Percentiles rank a stretch among this genome's conserved stretches.
Conservation (phyloP, 768 basidiomycete genomes). For the Mycena albidolilacea region DNA sequence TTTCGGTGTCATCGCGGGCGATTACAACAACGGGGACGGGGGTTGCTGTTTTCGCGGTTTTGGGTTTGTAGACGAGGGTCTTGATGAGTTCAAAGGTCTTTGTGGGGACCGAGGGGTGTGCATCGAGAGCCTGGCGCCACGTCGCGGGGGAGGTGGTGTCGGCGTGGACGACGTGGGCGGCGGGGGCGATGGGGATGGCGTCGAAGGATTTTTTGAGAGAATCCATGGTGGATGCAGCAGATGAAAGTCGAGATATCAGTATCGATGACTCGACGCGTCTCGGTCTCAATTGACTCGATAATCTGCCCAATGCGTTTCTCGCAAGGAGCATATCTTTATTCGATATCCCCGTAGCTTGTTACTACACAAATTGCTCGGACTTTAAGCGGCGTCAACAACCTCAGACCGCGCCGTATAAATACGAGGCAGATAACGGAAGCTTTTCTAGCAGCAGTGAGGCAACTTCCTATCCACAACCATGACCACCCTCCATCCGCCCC, state of each 20-base stretch:
- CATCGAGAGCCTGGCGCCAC: slow-evolving; percentile 83
- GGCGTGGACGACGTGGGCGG: slow-evolving; percentile 68
- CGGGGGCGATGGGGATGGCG: slow-evolving; percentile 69
- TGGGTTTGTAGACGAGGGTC: slow-evolving; percentile 95
- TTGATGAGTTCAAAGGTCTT: slow-evolving; percentile 81
- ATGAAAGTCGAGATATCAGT: slow-evolving; percentile 36
- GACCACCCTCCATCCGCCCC: slow-evolving; percentile 39
- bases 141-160: slow-evolving; percentile 77
- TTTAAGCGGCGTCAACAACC: slow-evolving; percentile 16
- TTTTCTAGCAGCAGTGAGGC: background rate
- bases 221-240: slow-evolving; percentile 51
- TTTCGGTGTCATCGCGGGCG: slow-evolving; percentile 88
- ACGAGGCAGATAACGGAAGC: background rate
- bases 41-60: slow-evolving; percentile 91
- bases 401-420: background rate
- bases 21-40: slow-evolving; percentile 91
- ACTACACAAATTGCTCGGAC: background rate
- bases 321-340: slow-evolving; percentile 8
- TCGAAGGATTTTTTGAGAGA: slow-evolving; percentile 61
- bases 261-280: slow-evolving; percentile 54
- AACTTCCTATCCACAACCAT: slow-evolving; percentile 14
- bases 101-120: slow-evolving; percentile 63
- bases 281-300: slow-evolving; percentile 43
- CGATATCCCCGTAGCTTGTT: background rate
- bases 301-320: background rate